Conservation (phyloP, 805 yeast species). For the Yarrowia phangngaensis region DNA sequence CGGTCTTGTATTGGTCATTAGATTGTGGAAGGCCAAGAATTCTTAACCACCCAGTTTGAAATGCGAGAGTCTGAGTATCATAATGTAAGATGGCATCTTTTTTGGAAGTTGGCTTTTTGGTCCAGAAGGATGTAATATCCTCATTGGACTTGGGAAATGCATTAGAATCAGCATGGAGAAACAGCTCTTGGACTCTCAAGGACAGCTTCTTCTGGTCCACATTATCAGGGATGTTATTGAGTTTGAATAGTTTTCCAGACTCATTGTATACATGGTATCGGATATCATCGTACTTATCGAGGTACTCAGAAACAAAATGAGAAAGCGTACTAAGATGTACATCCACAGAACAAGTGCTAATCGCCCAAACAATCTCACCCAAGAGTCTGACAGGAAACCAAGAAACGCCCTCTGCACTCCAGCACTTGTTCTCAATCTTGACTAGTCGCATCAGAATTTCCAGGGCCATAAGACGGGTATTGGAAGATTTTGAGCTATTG, state of each 20-base stretch:
- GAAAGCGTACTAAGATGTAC: slow-evolving; percentile 41
- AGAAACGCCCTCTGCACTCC: slow-evolving; percentile 44
- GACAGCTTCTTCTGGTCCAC: slow-evolving; percentile 27
- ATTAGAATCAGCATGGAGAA: slow-evolving; percentile 27
- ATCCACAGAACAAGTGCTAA: slow-evolving; percentile 40
- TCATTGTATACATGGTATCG: slow-evolving; percentile 67
- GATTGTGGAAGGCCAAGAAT: slow-evolving; percentile 51
- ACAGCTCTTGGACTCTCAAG: slow-evolving; percentile 30
- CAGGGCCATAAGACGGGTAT: slow-evolving; percentile 29
- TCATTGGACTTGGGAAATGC: slow-evolving; percentile 33
- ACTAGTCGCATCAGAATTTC: slow-evolving; percentile 43
- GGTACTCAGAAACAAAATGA: slow-evolving; percentile 58
- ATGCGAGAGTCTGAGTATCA: slow-evolving; percentile 53
- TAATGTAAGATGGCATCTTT: slow-evolving; percentile 18
- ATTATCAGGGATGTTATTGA: slow-evolving; percentile 11
- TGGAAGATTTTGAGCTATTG: slow-evolving; percentile 30
- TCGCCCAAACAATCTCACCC: slow-evolving; percentile 40
- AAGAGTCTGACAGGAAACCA: slow-evolving; percentile 61
- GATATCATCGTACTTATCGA: slow-evolving; percentile 64
- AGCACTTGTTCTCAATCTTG: slow-evolving; percentile 46
- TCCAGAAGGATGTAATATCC: slow-evolving; percentile 29
- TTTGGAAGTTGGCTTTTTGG: slow-evolving; percentile 25
- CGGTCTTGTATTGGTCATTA: slow-evolving; percentile 59
- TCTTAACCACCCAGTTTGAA: slow-evolving; percentile 65
- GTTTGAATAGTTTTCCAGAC: slow-evolving; percentile 38